A percentile compares a stretch with the other conserved stretches of the same genome.
Evolutionary conservation across 225 moss, liverwort and hornwort species (phyloP).

Genomic region (Pleurozium schreberi): DNA sequence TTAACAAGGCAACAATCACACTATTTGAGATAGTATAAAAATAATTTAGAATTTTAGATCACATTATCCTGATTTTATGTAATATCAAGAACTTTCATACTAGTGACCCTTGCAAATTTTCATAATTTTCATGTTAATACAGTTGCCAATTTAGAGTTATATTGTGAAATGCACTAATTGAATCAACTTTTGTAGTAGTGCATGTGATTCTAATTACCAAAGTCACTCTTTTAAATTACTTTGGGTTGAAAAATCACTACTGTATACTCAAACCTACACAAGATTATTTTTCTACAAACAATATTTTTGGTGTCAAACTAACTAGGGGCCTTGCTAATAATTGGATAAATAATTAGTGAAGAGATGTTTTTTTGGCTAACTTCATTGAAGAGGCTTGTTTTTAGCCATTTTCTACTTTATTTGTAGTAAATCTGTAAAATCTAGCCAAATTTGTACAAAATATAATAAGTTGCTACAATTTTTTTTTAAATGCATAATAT

Average conservation of each 20-base stretch:
- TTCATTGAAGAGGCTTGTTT: background rate
- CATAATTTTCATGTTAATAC: background rate
- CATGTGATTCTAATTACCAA: background rate
- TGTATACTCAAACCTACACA: background rate
- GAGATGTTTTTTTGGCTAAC: too few species aligned
- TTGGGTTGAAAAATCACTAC: too few species aligned
- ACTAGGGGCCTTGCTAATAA: too few species aligned
- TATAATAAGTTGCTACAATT: background rate
- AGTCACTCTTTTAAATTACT: background rate
- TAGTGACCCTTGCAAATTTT: accelerated
- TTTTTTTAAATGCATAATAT: background rate
- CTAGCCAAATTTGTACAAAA: background rate
- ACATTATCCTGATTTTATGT: background rate
- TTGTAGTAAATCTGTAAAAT: background rate
- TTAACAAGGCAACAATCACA: background rate
- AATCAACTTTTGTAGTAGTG: too few species aligned
- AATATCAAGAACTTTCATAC: background rate
- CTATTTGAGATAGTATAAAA: background rate
- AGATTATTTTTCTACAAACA: background rate
- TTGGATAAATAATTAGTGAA: background rate
- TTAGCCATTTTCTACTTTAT: background rate
- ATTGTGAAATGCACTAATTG: background rate
- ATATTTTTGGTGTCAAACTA: background rate
- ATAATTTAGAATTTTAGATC: background rate
- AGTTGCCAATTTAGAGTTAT: background rate